These are phyloP conservation scores for Durusdinium trenchii DNA, from an alignment of 73 alveolate species.

Conservation along the genomic window DNA sequence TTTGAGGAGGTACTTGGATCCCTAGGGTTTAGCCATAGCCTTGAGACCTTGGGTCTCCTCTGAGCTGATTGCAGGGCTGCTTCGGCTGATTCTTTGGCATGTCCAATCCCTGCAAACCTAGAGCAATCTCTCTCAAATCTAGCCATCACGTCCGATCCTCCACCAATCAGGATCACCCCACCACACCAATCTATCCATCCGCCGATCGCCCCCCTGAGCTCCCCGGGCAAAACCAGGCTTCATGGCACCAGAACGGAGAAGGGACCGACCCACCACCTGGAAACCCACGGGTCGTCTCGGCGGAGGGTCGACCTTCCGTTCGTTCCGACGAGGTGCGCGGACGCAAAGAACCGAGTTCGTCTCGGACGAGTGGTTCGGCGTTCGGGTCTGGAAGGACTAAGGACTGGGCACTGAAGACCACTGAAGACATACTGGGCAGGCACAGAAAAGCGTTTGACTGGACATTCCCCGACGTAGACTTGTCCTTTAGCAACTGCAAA, in stretches of 20 bases:
- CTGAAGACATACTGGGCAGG: neutral
- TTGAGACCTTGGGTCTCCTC: too few relatives aligned
- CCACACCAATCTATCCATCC: neutral
- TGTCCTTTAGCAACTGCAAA: too few relatives aligned
- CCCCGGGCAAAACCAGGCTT: conserved; percentile 61
- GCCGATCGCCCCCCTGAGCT: neutral
- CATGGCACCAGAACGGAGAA: conserved; percentile 54
- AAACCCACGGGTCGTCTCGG: too few relatives aligned
- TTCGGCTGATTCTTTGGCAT: neutral
- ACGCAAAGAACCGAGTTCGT: too few relatives aligned
- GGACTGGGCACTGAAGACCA: neutral
- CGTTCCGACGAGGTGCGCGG: too few relatives aligned
- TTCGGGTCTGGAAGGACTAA: neutral
- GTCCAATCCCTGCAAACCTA: neutral
- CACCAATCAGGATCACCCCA: neutral
- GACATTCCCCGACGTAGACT: too few relatives aligned
- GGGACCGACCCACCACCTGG: neutral
- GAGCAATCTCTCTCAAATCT: neutral
- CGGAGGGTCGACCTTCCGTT: too few relatives aligned
- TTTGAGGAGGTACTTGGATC: too few relatives aligned
- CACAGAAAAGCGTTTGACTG: too few relatives aligned
- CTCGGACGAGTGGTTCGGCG: neutral
- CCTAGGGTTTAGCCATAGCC: too few relatives aligned
- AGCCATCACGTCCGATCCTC: neutral
- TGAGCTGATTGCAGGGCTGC: too few relatives aligned